Base-by-base conservation (phyloP, 192 early-diverging fungal genomes). In the Backusella australiensis region DNA sequence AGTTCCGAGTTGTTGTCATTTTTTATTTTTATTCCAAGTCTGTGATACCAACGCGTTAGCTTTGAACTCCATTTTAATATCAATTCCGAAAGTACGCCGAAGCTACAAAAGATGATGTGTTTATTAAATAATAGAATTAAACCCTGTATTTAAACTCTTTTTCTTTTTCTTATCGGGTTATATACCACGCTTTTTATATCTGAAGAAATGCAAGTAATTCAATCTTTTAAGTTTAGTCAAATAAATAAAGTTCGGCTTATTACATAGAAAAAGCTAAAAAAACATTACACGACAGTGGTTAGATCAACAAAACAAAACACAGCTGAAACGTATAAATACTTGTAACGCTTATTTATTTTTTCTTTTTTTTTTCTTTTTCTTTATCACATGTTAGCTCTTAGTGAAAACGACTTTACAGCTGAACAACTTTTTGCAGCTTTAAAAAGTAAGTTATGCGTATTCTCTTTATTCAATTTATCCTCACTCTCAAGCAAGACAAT, bases 361-460 rank as follows among this genome's bases (percentile, higher is more conserved):
- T 26, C 0, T 19, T 56, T 23, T 23, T 2, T 56, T 63, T 49
- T n/a, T 6, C 19, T 11, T 9, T 29, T 63, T 29, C n/a, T 29
- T 29, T 4, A 29, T 63, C 21, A 29, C 56, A 63, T 63, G 56
- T 63, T 63, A 12, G 56, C 56, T 63, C 23, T 63, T 29, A 63
- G 56, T 26, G 56, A 63, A 29, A 63, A 63, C 26, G 56, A 26
- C 11, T 63, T 63, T 63, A 63, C 56, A 63, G 21, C 56, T 63
- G 56, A 63, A 29, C 56, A 63, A 23, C 56, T 63, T 63, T 63
- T 63, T 63, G 56, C 56, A 29, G 56, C 56, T 63, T 63, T 63
- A 63, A 63, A 23, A 63, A 63, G 56, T 63, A 63, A 29, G 21
- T 63, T 63, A 23, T 1, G 23, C 26, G 56, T 63, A 29, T 21